Base-by-base conservation (phyloP, 73 alveolate genomes). In the Blepharisma stoltei region DNA sequence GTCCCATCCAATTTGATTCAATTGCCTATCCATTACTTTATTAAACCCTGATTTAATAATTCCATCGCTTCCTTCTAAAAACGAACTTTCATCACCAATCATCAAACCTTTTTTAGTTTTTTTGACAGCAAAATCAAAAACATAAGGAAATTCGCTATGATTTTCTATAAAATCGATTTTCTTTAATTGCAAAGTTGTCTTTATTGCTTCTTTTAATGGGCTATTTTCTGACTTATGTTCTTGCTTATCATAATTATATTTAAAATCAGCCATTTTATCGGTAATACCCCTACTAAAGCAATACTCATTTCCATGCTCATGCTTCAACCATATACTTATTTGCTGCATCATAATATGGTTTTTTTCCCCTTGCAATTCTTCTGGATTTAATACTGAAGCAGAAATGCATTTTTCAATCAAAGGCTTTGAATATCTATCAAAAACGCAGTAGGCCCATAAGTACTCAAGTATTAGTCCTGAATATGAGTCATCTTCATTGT, bases 121-220 rank as follows among this genome's bases (percentile, higher is more conserved):
- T 25, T 60, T 60, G n/a, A 38, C 73, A 1, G 23, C 73, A 60
- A 60, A 60, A 60, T 60, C 73, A 60, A 60, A 60, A 25, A 11
- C 0, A 60, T 60, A 60, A 20, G 73, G 73, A 25, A 60, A 60
- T 0, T 60, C 73, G 18, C 46, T 8, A 60, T 60, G 46, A 60
- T 60, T 60, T 60, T 60, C 73, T 9, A 8, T 60, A 60, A 60
- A 60, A n/a, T 60, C 46, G 18, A 60, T 38, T 18, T 25, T 60
- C 11, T 60, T 25, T 3, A 8, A 8, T 14, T 14, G 14, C 46
- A 60, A 60, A 60, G 48, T 60, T 60, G 14, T 25, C 73, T 38
- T 60, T 20, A 60, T 25, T 9, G 45, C 46, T 2, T 60, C 45
- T 60, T 60, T 60, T 18, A 60, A 60, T 60, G 73, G 23, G 5